These are phyloP conservation scores for Casuarina glauca DNA, from an alignment of 306 rosid genomes.

Conservation along the genomic window DNA sequence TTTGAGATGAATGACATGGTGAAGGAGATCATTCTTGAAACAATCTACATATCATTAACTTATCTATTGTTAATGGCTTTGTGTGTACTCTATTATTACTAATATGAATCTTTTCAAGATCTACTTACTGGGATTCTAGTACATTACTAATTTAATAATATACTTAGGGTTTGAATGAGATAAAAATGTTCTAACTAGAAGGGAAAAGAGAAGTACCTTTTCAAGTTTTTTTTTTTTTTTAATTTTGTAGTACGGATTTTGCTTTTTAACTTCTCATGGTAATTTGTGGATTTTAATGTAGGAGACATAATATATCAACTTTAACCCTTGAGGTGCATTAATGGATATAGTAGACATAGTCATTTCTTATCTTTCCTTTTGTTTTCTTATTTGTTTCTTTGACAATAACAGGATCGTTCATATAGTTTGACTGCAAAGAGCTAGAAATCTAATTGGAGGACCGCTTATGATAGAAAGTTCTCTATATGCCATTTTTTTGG, in stretches of 20 bases:
- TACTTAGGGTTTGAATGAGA: too few relatives aligned
- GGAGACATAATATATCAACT: background rate
- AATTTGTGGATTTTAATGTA: background rate
- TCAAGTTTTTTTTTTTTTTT: background rate
- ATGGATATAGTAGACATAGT: background rate
- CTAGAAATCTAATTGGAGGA: background rate
- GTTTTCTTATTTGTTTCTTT: background rate
- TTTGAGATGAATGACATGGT: too few relatives aligned
- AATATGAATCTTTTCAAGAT: too few relatives aligned
- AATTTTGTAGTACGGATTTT: background rate
- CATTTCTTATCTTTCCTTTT: background rate
- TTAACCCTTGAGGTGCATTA: background rate
- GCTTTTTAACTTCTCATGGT: background rate
- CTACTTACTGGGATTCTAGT: too few relatives aligned
- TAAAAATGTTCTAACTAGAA: background rate
- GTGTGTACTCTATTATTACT: too few relatives aligned
- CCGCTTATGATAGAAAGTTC: background rate
- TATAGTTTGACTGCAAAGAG: background rate
- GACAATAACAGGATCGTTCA: background rate
- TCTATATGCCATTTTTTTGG: background rate
- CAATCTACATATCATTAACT: too few relatives aligned
- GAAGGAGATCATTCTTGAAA: too few relatives aligned
- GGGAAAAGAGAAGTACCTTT: background rate
- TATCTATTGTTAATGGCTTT: too few relatives aligned
- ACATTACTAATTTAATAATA: too few relatives aligned